phyloP scores from a whole-genome alignment of 2,329 filamentous ascomycete genomes.

The Raffaelea deltoideospora region DNA sequence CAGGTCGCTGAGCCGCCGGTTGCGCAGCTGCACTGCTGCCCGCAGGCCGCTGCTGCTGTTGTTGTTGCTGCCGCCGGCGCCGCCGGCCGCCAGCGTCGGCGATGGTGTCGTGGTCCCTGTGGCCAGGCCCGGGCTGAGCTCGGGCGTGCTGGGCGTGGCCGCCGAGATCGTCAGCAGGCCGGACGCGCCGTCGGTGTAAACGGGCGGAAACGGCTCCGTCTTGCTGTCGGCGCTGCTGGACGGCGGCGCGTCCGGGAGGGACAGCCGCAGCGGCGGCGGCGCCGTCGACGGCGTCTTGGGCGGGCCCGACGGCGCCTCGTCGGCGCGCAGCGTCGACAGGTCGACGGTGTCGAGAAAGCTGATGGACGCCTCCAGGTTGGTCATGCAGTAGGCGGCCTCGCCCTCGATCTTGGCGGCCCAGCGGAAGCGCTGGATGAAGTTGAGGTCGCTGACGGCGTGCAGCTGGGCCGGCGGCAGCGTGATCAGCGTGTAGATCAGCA shows the following conservation, averaged over 20 bases:
- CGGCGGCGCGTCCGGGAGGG: conserved; percentile 36
- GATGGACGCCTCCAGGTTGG: conserved; percentile 87
- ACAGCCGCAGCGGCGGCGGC: conserved; percentile 31
- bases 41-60: conserved; percentile 27
- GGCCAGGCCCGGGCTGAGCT: conserved; percentile 17
- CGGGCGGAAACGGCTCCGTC: no score
- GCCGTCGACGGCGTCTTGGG: conserved; percentile 34
- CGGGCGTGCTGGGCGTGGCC: conserved; percentile 15
- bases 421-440: conserved; percentile 86
- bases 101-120: conserved; percentile 13
- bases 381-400: conserved; percentile 89
- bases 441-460: conserved; percentile 84
- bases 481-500: conserved; percentile 90
- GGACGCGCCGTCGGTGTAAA: no score
- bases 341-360: conserved; percentile 94
- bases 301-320: conserved; percentile 58
- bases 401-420: conserved; percentile 77
- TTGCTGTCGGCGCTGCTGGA: no score
- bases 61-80: no score
- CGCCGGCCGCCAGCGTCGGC: conserved; percentile 18
- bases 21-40: conserved; percentile 38
- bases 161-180: conserved; percentile 20
- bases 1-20: conserved; percentile 67
- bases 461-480: conserved; percentile 75
- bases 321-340: conserved; percentile 68